Conservation (phyloP, 495 filamentous ascomycete genomes). For the Sabuloglossum arenarium region DNA sequence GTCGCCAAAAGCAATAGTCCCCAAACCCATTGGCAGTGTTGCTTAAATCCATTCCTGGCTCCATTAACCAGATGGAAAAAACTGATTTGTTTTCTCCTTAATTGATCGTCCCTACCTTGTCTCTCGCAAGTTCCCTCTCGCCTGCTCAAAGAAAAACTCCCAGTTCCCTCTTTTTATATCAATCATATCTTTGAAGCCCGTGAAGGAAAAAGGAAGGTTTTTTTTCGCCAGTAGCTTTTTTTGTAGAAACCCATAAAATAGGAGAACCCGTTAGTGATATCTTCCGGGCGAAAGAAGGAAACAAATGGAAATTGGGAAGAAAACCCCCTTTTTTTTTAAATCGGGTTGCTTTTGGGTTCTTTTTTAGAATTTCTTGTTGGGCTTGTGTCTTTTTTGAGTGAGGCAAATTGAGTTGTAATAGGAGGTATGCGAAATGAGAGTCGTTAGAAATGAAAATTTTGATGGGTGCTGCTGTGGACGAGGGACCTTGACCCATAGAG, state of each 20-base stretch:
- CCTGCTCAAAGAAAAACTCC: background rate
- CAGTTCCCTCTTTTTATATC: background rate
- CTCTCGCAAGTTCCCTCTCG: background rate
- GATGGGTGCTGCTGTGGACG: no score
- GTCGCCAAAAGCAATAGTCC: background rate
- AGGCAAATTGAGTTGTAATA: no score
- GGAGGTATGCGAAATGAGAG: no score
- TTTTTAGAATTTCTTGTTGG: no score
- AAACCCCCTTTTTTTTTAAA: background rate
- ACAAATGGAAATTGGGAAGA: background rate
- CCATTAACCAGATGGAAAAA: background rate
- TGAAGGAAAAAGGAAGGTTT: background rate
- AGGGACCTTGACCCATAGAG: no score
- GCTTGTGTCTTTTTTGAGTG: no score
- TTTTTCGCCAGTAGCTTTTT: background rate
- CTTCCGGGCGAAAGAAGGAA: background rate
- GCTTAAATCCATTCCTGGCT: background rate
- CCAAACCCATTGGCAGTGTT: background rate
- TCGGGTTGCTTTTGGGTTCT: no score
- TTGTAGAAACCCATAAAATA: background rate
- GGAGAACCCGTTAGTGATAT: no score
- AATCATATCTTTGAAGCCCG: background rate
- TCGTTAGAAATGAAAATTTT: no score
- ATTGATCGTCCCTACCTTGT: background rate
- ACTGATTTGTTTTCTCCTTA: background rate